These are phyloP conservation scores for Brassica carinata DNA, from an alignment of 345 rosid species.

Conservation along the genomic window DNA sequence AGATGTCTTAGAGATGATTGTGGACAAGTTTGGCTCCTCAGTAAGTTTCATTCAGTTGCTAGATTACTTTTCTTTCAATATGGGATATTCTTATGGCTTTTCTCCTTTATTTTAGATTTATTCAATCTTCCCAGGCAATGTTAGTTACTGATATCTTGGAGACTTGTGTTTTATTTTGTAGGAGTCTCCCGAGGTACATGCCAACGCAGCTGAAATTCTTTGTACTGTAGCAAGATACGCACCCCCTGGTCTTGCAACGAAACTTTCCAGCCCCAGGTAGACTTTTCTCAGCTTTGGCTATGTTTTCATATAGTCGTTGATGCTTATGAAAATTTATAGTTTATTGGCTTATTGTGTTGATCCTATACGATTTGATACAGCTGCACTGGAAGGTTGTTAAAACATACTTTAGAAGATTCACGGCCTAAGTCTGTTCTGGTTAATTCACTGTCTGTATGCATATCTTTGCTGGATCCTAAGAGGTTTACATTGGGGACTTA, in stretches of 20 bases:
- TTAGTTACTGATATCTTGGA: constrained; percentile 9
- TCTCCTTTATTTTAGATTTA: neutral
- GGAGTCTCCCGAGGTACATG: constrained; percentile 94
- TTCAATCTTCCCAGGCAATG: neutral
- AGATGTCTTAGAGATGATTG: constrained; percentile 87
- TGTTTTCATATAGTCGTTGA: constrained; percentile 3
- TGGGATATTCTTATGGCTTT: constrained; percentile 10
- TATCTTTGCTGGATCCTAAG: constrained; percentile 90
- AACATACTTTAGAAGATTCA: constrained; percentile 81
- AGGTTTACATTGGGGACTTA: constrained; percentile 64
- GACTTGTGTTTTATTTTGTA: constrained; percentile 33
- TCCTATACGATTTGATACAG: constrained; percentile 45
- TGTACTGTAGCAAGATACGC: constrained; percentile 85
- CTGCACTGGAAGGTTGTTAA: constrained; percentile 78
- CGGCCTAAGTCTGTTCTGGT: constrained; percentile 91
- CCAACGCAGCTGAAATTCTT: constrained; percentile 89
- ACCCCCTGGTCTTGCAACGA: constrained; percentile 77
- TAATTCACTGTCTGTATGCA: constrained; percentile 83
- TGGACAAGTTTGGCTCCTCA: constrained; percentile 88
- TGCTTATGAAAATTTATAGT: constrained; percentile 3
- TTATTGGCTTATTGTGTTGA: constrained; percentile 10
- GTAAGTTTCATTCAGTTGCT: constrained; percentile 51
- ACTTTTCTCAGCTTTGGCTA: constrained; percentile 27
- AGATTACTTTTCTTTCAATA: constrained; percentile 19
- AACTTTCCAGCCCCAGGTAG: constrained; percentile 79